These are phyloP conservation scores for Aspergillus coremiiformis DNA, from an alignment of 495 filamentous ascomycete genomes.

Conservation along the genomic window DNA sequence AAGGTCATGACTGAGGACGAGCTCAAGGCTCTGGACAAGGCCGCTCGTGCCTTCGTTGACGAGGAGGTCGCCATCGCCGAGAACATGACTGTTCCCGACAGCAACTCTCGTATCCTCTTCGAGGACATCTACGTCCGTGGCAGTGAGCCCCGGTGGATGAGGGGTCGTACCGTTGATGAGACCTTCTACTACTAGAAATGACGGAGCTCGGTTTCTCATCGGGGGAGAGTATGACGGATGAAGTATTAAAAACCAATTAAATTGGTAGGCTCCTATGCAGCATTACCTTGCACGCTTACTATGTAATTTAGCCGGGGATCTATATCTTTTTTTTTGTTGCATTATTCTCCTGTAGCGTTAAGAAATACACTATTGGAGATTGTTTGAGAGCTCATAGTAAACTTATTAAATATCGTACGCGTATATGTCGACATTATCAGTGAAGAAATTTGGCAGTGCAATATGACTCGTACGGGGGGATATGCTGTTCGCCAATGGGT, in stretches of 20 bases:
- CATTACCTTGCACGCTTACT: slow-evolving; percentile 18
- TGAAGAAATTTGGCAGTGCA: background rate
- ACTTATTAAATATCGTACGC: background rate
- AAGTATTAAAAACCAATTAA: slow-evolving; percentile 1
- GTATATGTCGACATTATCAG: background rate
- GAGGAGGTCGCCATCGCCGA: slow-evolving; percentile 87
- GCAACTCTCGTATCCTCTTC: slow-evolving; percentile 69
- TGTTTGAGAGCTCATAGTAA: background rate
- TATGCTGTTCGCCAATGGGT: background rate
- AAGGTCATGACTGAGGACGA: slow-evolving; percentile 88
- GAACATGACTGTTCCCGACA: slow-evolving; percentile 71
- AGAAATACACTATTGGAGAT: slow-evolving; percentile 17
- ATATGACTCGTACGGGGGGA: background rate
- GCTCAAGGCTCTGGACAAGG: slow-evolving; percentile 91
- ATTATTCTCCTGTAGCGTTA: slow-evolving; percentile 13
- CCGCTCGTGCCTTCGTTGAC: slow-evolving; percentile 75
- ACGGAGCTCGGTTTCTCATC: slow-evolving; percentile 1
- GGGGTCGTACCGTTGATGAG: slow-evolving; percentile 87
- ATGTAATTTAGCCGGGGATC: slow-evolving; percentile 29
- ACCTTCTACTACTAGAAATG: slow-evolving; percentile 70
- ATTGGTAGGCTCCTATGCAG: slow-evolving; percentile 13
- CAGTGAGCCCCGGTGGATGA: slow-evolving; percentile 82
- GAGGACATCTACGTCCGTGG: slow-evolving; percentile 97
- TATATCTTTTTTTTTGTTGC: slow-evolving; percentile 17
- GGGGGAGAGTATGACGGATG: background rate